These are phyloP conservation scores for Torulaspora maleeae DNA, from an alignment of 805 yeast genomes.

Conservation along the genomic window DNA sequence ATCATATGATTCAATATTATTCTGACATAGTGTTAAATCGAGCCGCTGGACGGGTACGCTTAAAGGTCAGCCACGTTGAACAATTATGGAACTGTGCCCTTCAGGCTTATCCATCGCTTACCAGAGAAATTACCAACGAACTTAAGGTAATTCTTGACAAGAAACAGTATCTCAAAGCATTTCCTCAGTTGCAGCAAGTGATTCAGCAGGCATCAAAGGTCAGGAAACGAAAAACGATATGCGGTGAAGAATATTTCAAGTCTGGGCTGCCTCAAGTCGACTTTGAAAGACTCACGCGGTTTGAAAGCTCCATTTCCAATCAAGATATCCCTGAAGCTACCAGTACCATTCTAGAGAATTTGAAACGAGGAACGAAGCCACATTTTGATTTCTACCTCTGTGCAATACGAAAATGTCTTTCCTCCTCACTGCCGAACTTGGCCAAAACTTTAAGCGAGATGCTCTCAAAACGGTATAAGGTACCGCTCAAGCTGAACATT, in stretches of 20 bases:
- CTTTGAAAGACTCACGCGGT: constrained; percentile 9
- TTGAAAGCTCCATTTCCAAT: constrained; percentile 6
- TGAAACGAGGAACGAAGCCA: constrained; percentile 25
- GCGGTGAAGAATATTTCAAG: constrained; percentile 8
- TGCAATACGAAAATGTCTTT: constrained; percentile 19
- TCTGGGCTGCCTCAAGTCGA: constrained; percentile 12
- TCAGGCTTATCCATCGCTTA: constrained; percentile 19
- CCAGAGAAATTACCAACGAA: constrained; percentile 25
- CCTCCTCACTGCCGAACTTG: constrained; percentile 11
- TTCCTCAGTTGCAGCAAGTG: constrained; percentile 14
- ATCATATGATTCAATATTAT: constrained; percentile 18
- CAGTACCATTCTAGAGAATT: constrained; percentile 14
- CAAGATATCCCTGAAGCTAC: constrained; percentile 16
- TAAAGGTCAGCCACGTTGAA: constrained; percentile 13
- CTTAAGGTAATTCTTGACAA: constrained; percentile 16
- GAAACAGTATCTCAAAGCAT: constrained; percentile 9
- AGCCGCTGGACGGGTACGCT: constrained; percentile 7
- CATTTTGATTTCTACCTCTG: constrained; percentile 20
- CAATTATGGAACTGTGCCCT: constrained; percentile 23
- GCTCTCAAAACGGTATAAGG: constrained; percentile 11
- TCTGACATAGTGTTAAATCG: constrained; percentile 10
- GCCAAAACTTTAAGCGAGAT: constrained; percentile 22
- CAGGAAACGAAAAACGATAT: constrained; percentile 3
- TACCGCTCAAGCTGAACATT: constrained; percentile 26
- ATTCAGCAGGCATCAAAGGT: constrained; percentile 5